Evolutionary conservation across 1,284 basidiomycete genomes (phyloP).

Genomic region (Thecaphora frezii): DNA sequence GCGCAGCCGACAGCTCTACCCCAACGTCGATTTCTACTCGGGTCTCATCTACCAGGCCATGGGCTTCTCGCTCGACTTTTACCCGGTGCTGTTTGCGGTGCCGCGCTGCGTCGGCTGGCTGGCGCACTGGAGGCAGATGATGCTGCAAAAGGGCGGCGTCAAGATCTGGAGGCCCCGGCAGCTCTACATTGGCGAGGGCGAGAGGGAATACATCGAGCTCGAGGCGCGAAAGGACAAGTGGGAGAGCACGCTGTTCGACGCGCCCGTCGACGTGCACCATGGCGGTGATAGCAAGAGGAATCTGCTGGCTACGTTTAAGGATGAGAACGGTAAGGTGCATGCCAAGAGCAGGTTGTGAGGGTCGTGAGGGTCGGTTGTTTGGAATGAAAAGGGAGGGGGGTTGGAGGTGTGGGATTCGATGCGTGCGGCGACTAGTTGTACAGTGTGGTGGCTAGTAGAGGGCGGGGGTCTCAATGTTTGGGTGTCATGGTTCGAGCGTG

Average conservation of each 20-base stretch:
- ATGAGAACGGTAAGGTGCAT: conserved; percentile 3
- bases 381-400: no score
- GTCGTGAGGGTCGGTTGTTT: no score
- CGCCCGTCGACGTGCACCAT: conserved; percentile 2
- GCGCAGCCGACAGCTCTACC: conserved; percentile 4
- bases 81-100: conserved; percentile 84
- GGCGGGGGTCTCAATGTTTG: no score
- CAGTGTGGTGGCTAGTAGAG: no score
- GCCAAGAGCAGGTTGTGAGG: not conserved
- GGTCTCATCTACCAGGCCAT: conserved; percentile 83
- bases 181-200: conserved; percentile 7
- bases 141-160: conserved; percentile 1
- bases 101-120: conserved; percentile 86
- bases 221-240: not conserved
- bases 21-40: conserved; percentile 17
- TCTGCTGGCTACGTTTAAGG: conserved; percentile 4
- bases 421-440: no score
- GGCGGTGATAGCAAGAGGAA: conserved; percentile 3
- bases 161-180: conserved; percentile 14
- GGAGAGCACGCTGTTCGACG: not conserved
- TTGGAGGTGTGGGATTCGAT: no score
- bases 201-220: conserved; percentile 4
- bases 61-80: conserved; percentile 86
- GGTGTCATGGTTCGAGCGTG: no score
- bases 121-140: conserved; percentile 72